Conservation (phyloP, 768 basidiomycete species). For the Podaxis mareebaensis region DNA sequence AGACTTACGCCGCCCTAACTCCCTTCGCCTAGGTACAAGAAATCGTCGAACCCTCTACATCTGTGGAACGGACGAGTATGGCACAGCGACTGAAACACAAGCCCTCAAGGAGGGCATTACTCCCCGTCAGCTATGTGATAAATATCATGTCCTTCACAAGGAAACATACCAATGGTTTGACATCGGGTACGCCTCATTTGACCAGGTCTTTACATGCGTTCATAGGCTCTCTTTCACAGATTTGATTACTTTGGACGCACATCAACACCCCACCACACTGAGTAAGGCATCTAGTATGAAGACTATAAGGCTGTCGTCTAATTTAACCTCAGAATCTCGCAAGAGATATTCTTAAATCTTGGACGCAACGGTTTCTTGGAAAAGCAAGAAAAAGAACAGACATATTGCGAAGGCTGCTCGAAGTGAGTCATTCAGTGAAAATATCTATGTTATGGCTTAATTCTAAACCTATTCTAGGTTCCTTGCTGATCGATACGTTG, state of each 20-base stretch:
- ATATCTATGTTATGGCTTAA: not conserved
- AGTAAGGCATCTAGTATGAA: slow-evolving; percentile 46
- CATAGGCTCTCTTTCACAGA: slow-evolving; percentile 35
- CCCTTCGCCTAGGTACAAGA: slow-evolving; percentile 50
- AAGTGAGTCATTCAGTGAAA: slow-evolving; percentile 48
- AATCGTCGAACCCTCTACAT: slow-evolving; percentile 92
- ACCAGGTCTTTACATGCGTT: slow-evolving; percentile 6
- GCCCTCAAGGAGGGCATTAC: slow-evolving; percentile 86
- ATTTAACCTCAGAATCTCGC: slow-evolving; percentile 68
- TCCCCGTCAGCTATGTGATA: slow-evolving; percentile 82
- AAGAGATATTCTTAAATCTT: slow-evolving; percentile 86
- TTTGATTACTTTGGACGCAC: slow-evolving; percentile 98
- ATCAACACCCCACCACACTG: slow-evolving; percentile 84
- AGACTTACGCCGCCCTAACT: slow-evolving; percentile 2
- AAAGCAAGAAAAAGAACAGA: slow-evolving; percentile 87
- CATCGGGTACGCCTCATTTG: slow-evolving; percentile 60
- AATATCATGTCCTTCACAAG: slow-evolving; percentile 85
- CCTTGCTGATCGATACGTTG: slow-evolving; percentile 95
- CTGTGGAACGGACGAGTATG: slow-evolving; percentile 99
- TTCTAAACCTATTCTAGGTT: slow-evolving; percentile 50
- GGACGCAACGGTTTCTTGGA: slow-evolving; percentile 75
- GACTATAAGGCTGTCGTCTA: not conserved
- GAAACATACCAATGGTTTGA: slow-evolving; percentile 99
- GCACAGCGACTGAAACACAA: slow-evolving; percentile 99
- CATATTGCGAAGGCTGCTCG: slow-evolving; percentile 90